phyloP scores from a whole-genome alignment of 139 green algal genomes.

The Micractinium conductrix region DNA sequence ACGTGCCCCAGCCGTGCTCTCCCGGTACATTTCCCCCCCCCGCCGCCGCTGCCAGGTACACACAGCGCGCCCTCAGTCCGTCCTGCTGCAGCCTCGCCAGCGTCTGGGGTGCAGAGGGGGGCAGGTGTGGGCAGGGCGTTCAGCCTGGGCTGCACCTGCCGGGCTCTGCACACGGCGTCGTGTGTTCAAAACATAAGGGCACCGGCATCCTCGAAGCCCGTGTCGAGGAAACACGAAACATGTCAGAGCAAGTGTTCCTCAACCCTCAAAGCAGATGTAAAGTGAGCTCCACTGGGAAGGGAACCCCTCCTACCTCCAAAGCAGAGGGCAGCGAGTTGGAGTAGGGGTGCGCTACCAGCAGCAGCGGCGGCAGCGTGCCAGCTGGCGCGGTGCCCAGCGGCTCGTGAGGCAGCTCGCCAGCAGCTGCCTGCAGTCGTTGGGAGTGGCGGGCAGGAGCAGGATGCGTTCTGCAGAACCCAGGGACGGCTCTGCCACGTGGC shows the following conservation, averaged over 20 bases:
- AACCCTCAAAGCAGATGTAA: too few species aligned
- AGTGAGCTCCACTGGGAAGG: too few species aligned
- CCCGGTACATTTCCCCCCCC: neutral
- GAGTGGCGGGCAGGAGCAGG: too few species aligned
- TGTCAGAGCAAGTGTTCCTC: too few species aligned
- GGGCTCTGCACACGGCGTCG: too few species aligned
- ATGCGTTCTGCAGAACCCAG: too few species aligned
- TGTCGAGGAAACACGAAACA: too few species aligned
- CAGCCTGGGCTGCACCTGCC: too few species aligned
- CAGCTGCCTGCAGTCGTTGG: neutral
- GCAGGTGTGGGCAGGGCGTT: neutral
- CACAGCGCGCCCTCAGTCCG: neutral
- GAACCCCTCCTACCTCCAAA: too few species aligned
- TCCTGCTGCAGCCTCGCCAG: conserved; percentile 16
- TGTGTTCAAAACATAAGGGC: too few species aligned
- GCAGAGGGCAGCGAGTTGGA: conserved; percentile 9
- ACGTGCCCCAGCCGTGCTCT: neutral
- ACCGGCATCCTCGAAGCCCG: too few species aligned
- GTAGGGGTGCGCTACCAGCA: conserved; percentile 13
- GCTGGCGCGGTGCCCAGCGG: neutral
- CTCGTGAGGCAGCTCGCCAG: neutral
- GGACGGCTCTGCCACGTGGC: too few species aligned
- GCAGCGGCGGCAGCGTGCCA: neutral
- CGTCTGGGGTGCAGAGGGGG: neutral
- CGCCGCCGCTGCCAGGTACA: neutral